Evolutionary conservation across 225 moss, liverwort and hornwort species (phyloP), one percentile per base, ranked within the genome.

Genomic region (Marchantia polymorpha): DNA sequence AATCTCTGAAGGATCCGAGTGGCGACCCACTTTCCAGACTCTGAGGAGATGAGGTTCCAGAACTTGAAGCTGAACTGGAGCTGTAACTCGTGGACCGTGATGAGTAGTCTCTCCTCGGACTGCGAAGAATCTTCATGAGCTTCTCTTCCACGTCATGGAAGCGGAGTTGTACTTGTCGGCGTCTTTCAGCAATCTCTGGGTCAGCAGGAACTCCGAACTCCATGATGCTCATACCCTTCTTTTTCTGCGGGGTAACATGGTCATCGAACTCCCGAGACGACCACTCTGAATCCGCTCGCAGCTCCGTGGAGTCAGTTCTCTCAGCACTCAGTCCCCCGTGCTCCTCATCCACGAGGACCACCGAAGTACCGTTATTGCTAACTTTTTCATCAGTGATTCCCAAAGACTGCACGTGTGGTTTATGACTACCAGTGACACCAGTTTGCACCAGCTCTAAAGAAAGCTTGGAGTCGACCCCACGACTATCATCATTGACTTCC

Each of bases 171-270:
- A 63, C 46, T 47, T 61, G 30, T 31, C 76, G 60, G 4, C 61
- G 48, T 13, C 9, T 23, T 16, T 48, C 30, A 23, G 76, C 76
- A 5, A 76, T 22, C 46, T 76, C 60, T 22, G 76, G 61, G 20
- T 76, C 61, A 20, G 7, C 60, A 30, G 60, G 76, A 17, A 76
- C 22, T 61, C 48, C 48, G 7, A 60, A 63, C 14, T 76, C 76
- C 76, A 76, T 47, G 29, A 61, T 76, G 76, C 76, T 76, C 46
- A 22, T 22, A 56, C 56, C 19, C 56, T 56, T 56, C 56, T 56
- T 56, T 6, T 48, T 46, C 2, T 31, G 19, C 46, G 70, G 12
- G 27, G 12, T 49, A 13, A 27, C 39, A 2, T 49, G 27, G 72
- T 49, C 19, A 1, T 19, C 17, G 8, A 30, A 0, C 7, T 72